Evolutionary conservation across 2,329 filamentous ascomycete species (phyloP), one percentile per base, ranked within the genome.

Genomic region (Colletotrichum phormii): DNA sequence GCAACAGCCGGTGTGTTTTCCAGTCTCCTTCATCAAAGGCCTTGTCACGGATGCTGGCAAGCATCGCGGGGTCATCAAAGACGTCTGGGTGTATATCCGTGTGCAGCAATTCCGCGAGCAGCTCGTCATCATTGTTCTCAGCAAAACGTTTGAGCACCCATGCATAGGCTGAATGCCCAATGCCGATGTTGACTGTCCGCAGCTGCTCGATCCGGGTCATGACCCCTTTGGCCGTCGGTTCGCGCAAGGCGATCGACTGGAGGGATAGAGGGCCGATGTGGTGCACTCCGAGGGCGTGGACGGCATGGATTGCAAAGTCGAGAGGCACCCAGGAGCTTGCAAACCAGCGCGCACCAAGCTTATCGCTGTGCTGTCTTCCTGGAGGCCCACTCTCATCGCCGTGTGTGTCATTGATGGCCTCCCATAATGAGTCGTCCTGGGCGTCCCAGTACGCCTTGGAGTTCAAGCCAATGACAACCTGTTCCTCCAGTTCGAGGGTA

Each of bases 321-420:
- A 95, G 85, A 1, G 92, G 89, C 26, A 97, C 88, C 80, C 94
- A 93, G 22, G 84, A 84, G 70, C 87, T 92, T 11, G 95, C 95
- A 79, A 98, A 95, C 84, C 95, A 91, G 75, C 92, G 89, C n/a
- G 95, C 93, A 22, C 93, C 92, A 35, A 97, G 88, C 0, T 85
- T 82, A 80, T 97, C 94, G 77, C 89, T 92, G 74, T 91, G 89
- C 9, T 82, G 81, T 72, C 88, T 90, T 46, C 82, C 82, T 15
- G 75, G 75, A 31, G 84, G 81, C 26, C 82, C 81, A 73, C 82
- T 83, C 2, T 81, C 83, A 51, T 78, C 76, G n/a, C 83, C 82
- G 33, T 84, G 81, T 3, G 82, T 78, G n/a, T 78, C 80, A 67
- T 84, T 82, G 73, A 83, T 72, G 29, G 80, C 78, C 73, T 83